These are phyloP conservation scores for Peniophora sp. DNA, from an alignment of 1,284 basidiomycete species.

Conservation along the genomic window DNA sequence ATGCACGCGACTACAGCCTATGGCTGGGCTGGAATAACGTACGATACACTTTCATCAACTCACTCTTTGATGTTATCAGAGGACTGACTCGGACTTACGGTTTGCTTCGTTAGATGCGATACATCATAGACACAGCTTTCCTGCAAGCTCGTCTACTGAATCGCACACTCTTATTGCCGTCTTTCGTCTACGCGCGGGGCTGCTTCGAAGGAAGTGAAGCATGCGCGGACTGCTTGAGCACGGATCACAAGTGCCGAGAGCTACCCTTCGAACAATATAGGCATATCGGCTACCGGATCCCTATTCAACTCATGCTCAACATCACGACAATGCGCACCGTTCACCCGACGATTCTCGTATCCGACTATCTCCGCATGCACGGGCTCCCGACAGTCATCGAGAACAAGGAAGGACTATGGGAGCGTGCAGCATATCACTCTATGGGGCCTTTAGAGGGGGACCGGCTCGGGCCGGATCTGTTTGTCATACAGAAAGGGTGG, in stretches of 20 bases:
- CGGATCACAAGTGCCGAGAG: constrained; percentile 16
- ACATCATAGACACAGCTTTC: constrained; percentile 30
- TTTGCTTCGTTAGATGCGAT: constrained; percentile 20
- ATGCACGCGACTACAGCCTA: constrained; percentile 27
- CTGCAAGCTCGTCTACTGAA: constrained; percentile 28
- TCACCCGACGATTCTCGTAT: constrained; percentile 29
- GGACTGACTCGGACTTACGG: no score
- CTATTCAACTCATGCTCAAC: constrained; percentile 35
- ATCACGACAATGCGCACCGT: constrained; percentile 29
- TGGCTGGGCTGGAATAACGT: constrained; percentile 32
- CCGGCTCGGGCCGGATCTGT: constrained; percentile 17
- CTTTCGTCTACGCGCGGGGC: constrained; percentile 30
- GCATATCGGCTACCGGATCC: constrained; percentile 32
- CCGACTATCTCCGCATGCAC: constrained; percentile 35
- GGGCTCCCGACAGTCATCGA: constrained; percentile 24
- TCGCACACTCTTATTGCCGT: constrained; percentile 30
- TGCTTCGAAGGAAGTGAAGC: constrained; percentile 20
- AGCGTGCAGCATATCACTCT: constrained; percentile 20
- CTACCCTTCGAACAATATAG: constrained; percentile 28
- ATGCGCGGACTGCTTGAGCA: constrained; percentile 11
- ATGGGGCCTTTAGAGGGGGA: background rate
- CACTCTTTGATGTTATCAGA: no score
- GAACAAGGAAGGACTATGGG: constrained; percentile 30
- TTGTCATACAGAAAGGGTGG: constrained; percentile 27
- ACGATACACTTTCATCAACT: no score